Conservation (phyloP, 345 rosid species). For the Brassica carinata region DNA sequence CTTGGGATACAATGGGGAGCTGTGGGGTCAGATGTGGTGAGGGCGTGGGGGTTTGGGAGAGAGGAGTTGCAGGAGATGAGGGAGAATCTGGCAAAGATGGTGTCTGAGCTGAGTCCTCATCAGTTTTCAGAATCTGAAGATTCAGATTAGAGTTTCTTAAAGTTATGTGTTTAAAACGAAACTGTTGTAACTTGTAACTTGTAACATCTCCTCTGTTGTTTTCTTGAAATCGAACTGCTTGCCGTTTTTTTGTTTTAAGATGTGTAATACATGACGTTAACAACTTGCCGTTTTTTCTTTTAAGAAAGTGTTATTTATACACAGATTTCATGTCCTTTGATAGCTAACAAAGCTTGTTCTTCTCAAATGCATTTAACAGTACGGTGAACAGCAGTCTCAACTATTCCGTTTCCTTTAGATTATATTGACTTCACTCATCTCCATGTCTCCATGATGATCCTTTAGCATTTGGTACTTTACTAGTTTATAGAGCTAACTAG, state of each 20-base stretch:
- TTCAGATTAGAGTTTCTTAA: slow-evolving; percentile 54
- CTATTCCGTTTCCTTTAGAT: too few relatives aligned
- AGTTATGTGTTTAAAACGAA: background rate
- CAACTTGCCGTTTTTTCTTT: too few relatives aligned
- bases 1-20: slow-evolving; percentile 69
- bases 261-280: background rate
- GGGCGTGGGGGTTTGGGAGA: slow-evolving; percentile 82
- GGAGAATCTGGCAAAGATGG: slow-evolving; percentile 70
- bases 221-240: background rate
- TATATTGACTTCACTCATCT: too few relatives aligned
- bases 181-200: background rate
- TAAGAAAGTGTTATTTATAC: too few relatives aligned
- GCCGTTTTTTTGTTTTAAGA: background rate
- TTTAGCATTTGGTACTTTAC: too few relatives aligned
- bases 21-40: slow-evolving; percentile 60
- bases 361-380: too few relatives aligned
- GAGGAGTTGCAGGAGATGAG: slow-evolving; percentile 80
- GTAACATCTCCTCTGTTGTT: background rate
- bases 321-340: too few relatives aligned
- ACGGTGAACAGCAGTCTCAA: too few relatives aligned
- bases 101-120: slow-evolving; percentile 48
- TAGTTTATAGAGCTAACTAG: too few relatives aligned
- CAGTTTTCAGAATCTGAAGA: slow-evolving; percentile 43
- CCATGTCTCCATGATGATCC: too few relatives aligned
- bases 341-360: too few relatives aligned